phyloP scores from a whole-genome alignment of 805 yeast species.

The Cyberlindnera subsufficiens region DNA sequence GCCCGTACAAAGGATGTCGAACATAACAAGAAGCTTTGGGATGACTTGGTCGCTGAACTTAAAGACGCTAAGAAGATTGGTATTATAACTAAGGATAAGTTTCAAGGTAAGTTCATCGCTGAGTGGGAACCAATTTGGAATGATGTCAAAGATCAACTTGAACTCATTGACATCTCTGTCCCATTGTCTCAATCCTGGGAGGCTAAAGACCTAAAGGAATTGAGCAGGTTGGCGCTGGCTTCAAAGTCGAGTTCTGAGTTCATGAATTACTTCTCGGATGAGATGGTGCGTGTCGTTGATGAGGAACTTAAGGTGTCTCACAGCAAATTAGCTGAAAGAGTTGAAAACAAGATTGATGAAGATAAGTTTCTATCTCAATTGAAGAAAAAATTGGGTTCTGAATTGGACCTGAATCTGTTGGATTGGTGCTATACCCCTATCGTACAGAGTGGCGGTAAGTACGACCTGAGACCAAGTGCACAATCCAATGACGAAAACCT shows the following conservation, averaged over 20 bases:
- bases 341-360: conserved; percentile 81
- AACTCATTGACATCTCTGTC: conserved; percentile 45
- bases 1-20: conserved; percentile 77
- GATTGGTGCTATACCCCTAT: conserved; percentile 96
- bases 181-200: conserved; percentile 59
- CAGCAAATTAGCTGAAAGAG: conserved; percentile 61
- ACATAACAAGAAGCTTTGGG: conserved; percentile 63
- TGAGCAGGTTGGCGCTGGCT: conserved; percentile 58
- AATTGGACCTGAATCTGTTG: conserved; percentile 66
- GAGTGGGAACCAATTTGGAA: conserved; percentile 61
- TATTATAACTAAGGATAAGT: conserved; percentile 65
- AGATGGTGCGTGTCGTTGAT: conserved; percentile 82
- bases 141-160: conserved; percentile 32
- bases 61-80: conserved; percentile 51
- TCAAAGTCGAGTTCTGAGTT: conserved; percentile 71
- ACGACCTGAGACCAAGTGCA: conserved; percentile 80
- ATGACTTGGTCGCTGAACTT: conserved; percentile 43
- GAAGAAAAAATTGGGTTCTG: conserved; percentile 53
- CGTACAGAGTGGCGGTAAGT: conserved; percentile 81
- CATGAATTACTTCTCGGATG: conserved; percentile 80
- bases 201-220: conserved; percentile 75
- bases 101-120: conserved; percentile 75
- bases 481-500: conserved; percentile 60
- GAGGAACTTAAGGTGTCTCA: conserved; percentile 78
- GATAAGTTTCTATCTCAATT: conserved; percentile 54